Evolutionary conservation across 2,329 filamentous ascomycete genomes (phyloP), one percentile per base, ranked within the genome.

Genomic region (Penicillium sp.): DNA sequence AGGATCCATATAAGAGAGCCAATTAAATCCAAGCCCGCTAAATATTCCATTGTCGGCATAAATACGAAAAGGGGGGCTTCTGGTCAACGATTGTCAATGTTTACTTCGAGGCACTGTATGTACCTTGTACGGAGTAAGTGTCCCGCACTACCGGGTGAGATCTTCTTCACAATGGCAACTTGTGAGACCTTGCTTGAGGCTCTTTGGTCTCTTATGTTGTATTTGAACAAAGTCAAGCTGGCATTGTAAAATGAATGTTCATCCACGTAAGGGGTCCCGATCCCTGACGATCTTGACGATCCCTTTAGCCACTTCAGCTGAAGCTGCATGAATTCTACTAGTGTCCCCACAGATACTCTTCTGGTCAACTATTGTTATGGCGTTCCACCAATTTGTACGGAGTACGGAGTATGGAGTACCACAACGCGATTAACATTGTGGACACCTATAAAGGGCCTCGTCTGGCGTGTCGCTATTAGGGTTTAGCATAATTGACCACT

Each of bases 401-500:
- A 23, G 23, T 23, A 23, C 23, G 23, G 23, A 23, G 23, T 23
- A 23, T 23, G 23, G 23, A 23, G 23, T 23, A 13, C 16, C 13
- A 44, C 19, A 8, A 1, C 4, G 4, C 8, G 23, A 34, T n/a
- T 19, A 11, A 19, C 30, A 26, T 50, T 30, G n/a, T 7, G 13
- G 6, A 45, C 8, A 14, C 14, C n/a, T 53, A 53, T 53, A 53
- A 53, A 53, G 9, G 23, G 9, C 26, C 50, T 19, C 16, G 23
- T n/a, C 16, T 26, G 11, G 13, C 16, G 7, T 18, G 16, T 19
- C 7, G 5, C 23, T n/a, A 13, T 14, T 10, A 3, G 3, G 2
- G 2, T 3, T 11, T 19, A 2, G 7, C 2, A n/a, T 18, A 19
- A 10, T n/a, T 27, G 19, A 50, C 5, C 5, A 18, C 14, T 44